Base-by-base conservation (phyloP, 2,329 filamentous ascomycete species). In the Akanthomyces lecanii region DNA sequence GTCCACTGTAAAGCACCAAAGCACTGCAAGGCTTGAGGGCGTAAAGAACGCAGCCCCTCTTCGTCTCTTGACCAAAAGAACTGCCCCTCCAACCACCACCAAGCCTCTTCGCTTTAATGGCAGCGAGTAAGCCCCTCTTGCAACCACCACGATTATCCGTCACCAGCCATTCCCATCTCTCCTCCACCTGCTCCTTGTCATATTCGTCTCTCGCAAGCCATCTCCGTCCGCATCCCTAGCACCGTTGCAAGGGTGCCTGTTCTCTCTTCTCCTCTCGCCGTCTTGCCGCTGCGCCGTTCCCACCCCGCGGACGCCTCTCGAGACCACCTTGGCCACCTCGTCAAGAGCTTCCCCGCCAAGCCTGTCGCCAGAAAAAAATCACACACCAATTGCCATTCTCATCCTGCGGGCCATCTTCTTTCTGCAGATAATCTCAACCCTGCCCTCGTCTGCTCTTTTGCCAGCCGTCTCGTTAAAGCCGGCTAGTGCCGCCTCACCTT, bases 401-500 rank as follows among this genome's bases (percentile, higher is more conserved):
- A 7, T 60, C 18, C 55, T 48, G n/a, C 55, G 42, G 51, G 30
- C 21, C 21, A 10, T 38, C 45, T 48, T 51, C 8, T 48, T 14
- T 25, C 57, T 14, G 30, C 38, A 33, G 18, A 28, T 16, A 12
- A 50, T 61, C 44, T 61, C 36, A 38, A 53, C 33, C n/a, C 33
- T 50, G 33, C 11, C 25, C 36, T 45, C 40, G 30, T 25, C 38
- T 52, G 36, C 38, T 61, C 6, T 18, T 53, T 52, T 21, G 21
- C 25, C 58, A 40, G 38, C 33, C n/a, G 25, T 40, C 25, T 61
- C 36, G 47, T 61, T 45, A 61, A 52, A 53, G 38, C 47, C 58
- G 48, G 48, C 58, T 61, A 61, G 58, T 45, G 58, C 47, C 48
- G 38, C 28, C 45, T 38, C 58, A 36, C 38, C 58, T 33, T 53